A percentile compares a stretch with the other conserved stretches of the same genome.
Conservation (phyloP, 2,329 filamentous ascomycete genomes). For the Aspergillus fischeri region DNA sequence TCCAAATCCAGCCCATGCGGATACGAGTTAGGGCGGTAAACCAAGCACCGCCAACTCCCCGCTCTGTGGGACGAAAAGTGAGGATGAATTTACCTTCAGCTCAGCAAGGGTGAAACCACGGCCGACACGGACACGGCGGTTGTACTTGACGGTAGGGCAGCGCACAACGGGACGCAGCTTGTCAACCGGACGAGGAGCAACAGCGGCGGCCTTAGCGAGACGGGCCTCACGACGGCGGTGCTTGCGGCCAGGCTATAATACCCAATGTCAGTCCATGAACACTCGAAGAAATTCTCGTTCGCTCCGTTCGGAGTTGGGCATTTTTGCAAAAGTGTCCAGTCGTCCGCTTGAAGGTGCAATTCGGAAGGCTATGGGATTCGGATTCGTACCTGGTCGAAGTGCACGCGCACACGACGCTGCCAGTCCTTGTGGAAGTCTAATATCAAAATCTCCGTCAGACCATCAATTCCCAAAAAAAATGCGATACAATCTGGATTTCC, state of each 20-base stretch:
- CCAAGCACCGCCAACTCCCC: neutral
- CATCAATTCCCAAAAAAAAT: conserved; percentile 16
- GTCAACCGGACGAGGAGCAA: conserved; percentile 96
- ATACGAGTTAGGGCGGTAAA: neutral
- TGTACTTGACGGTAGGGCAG: conserved; percentile 98
- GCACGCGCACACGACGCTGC: conserved; percentile 97
- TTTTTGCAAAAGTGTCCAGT: conserved; percentile 3
- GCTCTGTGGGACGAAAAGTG: neutral
- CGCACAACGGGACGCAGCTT: conserved; percentile 92
- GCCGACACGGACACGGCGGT: conserved; percentile 93
- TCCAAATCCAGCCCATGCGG: neutral
- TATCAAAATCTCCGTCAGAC: conserved; percentile 25
- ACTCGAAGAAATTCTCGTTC: neutral
- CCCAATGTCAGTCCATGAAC: conserved; percentile 30
- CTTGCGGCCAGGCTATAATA: conserved; percentile 88
- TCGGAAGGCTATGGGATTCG: conserved; percentile 15
- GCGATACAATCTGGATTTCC: conserved; percentile 15
- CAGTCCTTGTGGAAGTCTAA: conserved; percentile 99
- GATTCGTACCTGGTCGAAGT: conserved; percentile 96
- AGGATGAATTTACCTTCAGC: conserved; percentile 72
- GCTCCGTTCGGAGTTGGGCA: neutral
- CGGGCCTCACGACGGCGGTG: conserved; percentile 85
- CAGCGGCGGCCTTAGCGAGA: conserved; percentile 87
- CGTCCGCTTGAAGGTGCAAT: conserved; percentile 11
- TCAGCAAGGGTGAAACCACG: conserved; percentile 97